Evolutionary conservation across 2,329 filamentous ascomycete species (phyloP), one percentile per base, ranked within the genome.

Genomic region (Sporothrix variecibatus): DNA sequence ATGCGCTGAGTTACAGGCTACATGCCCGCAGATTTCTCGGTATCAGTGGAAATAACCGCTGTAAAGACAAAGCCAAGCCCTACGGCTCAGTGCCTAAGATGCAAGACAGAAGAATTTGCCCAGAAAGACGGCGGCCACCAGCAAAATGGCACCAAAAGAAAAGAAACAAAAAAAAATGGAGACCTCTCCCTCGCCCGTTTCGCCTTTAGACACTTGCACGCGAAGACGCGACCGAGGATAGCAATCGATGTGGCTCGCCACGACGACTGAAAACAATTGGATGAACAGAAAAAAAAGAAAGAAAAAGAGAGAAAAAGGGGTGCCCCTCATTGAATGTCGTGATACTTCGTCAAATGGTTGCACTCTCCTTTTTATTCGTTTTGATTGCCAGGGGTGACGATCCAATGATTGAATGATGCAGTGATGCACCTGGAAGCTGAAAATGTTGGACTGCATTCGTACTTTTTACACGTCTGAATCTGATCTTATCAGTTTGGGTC

Each of bases 201-300:
- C 73, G 73, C 68, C 26, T 49, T 58, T 74, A 49, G 5, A 53
- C n/a, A 26, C 26, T 56, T 58, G 11, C 26, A n/a, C 73, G 73
- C 73, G 73, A 74, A 74, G 73, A 34, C 73, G 73, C 73, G 73
- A 74, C 68, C 68, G 72, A 40, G 60, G 43, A 68, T 51, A 51
- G 4, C 12, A 28, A 8, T 34, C 17, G 6, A 31, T 68, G 31
- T 53, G 3, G 58, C 58, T 65, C 68, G 60, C 46, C 31, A 71
- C 56, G n/a, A 53, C 34, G 64, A 65, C 2, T 34, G 28, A 20
- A 34, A 62, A 62, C 17, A 62, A 28, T 43, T 43, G 40, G 40
- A 43, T 43, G 40, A 43, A 43, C 4, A 3, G 20, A 20, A 49
- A 15, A 38, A 34, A 9, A 8, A 11, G 5, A 4, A 34, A 34